Evolutionary conservation across 345 rosid species (phyloP), one percentile per base, ranked within the genome.

Genomic region (Syzygium jambos): DNA sequence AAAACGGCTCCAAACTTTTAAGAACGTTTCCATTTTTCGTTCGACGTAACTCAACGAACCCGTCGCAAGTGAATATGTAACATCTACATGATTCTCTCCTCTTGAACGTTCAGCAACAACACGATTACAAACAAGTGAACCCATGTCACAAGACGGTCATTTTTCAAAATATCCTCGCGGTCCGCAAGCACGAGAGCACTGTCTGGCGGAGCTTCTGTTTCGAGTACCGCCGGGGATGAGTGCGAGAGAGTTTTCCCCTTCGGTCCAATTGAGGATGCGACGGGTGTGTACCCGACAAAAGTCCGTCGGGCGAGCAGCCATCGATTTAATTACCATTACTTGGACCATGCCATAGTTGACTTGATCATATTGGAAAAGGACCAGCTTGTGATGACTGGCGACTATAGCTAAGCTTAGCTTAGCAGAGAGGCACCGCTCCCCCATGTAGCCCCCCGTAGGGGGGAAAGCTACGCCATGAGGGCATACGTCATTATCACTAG

Each of bases 111-210:
- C 46, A 43, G 46, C 46, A 21, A 7, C 23, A 54, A 19, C 17
- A 16, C 6, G 3, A 0, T 17, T 34, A 34, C 4, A 1, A 17
- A 17, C 0, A 2, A 34, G 7, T 0, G 6, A 17, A 65, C 5
- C 0, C 10, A 4, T 0, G 0, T 29, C 14, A 15, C 17, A 30
- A 65, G 19, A 16, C 0, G 3, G 13, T 68, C 78, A 9, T 34
- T 68, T 9, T 8, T 6, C 17, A 30, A 16, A 4, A 25, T 68
- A 30, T 34, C 23, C 11, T 30, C 21, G 11, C 1, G 12, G 43
- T 68, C 2, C 9, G 9, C 43, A 68, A 2, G 1, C 9, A 11
- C 6, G 12, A 68, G 10, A 34, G 9, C 46, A 9, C 46, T 34
- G 13, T 0, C 46, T 17, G 19, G 80, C 41, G 12, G 25, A 4